phyloP scores from a whole-genome alignment of 116 monocot species.

The Dioscorea cayenensis region DNA sequence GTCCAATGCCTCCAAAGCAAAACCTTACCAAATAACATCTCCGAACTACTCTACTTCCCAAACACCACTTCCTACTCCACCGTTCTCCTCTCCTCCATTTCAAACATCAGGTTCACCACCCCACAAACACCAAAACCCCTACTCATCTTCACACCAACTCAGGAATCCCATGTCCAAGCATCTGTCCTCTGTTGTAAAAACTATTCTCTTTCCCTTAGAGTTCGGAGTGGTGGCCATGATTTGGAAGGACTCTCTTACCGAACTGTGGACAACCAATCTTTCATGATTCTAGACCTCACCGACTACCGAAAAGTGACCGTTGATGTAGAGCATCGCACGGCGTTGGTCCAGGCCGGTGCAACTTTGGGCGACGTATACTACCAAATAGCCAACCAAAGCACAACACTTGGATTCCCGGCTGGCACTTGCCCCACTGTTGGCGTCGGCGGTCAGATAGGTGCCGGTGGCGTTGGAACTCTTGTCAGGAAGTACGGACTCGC shows the following conservation, averaged over 20 bases:
- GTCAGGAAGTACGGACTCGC: background rate
- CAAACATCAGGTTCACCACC: background rate
- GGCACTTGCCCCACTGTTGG: conserved; percentile 1
- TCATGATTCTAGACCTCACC: background rate
- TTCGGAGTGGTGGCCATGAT: no score
- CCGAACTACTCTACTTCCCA: background rate
- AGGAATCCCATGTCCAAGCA: background rate
- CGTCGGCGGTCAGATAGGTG: background rate
- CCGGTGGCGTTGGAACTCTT: background rate
- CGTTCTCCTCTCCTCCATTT: background rate
- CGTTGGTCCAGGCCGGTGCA: background rate
- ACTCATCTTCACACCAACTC: background rate
- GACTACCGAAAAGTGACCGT: background rate
- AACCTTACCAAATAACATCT: background rate
- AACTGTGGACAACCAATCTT: background rate
- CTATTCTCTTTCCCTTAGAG: no score
- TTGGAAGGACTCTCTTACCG: background rate
- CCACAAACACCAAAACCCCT: background rate
- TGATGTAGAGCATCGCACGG: background rate
- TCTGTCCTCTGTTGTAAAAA: background rate
- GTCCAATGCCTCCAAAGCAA: background rate
- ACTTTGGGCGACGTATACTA: background rate
- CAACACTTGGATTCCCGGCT: background rate
- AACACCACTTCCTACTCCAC: background rate
- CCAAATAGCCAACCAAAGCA: background rate